Percentiles rank a stretch among this genome's conserved stretches.
Conservation (phyloP, 2,329 filamentous ascomycete genomes). For the Fusarium annulatum region DNA sequence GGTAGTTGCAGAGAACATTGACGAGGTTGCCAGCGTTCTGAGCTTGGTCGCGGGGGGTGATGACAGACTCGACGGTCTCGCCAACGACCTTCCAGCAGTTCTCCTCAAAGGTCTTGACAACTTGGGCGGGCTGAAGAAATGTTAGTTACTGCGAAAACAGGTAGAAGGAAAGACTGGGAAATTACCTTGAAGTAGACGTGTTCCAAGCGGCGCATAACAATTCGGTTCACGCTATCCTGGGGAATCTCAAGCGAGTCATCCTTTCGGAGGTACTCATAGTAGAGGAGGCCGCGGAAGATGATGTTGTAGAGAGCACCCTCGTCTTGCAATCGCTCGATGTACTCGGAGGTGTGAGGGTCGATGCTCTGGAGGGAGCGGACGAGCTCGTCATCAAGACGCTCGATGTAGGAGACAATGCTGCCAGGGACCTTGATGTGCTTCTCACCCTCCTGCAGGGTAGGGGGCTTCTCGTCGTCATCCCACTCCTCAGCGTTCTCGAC, state of each 20-base stretch:
- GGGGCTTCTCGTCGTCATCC: constrained; percentile 98
- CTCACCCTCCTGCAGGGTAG: constrained; percentile 76
- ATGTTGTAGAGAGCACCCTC: constrained; percentile 92
- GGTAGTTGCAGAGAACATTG: constrained; percentile 90
- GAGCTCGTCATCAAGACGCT: constrained; percentile 96
- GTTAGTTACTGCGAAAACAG: constrained; percentile 12
- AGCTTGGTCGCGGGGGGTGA: constrained; percentile 78
- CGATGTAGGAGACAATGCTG: constrained; percentile 92
- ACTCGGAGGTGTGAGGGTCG: constrained; percentile 98
- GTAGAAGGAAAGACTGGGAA: constrained; percentile 78
- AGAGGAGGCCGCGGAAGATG: constrained; percentile 88
- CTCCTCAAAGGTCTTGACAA: constrained; percentile 93
- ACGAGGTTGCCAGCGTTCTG: constrained; percentile 81
- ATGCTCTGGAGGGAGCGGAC: constrained; percentile 97
- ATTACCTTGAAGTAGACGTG: constrained; percentile 97
- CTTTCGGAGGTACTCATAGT: constrained; percentile 84
- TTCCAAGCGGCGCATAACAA: constrained; percentile 93
- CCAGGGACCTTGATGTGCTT: constrained; percentile 91
- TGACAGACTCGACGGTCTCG: constrained; percentile 75
- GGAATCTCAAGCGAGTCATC: constrained; percentile 76
- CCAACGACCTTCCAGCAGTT: constrained; percentile 90
- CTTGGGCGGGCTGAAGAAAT: constrained; percentile 77
- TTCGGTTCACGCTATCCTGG: constrained; percentile 90
- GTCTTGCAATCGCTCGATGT: constrained; percentile 93
- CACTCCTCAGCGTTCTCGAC: constrained; percentile 95